Conservation (phyloP, 106 monocot genomes). For the Acanthochlamys bracteata region DNA sequence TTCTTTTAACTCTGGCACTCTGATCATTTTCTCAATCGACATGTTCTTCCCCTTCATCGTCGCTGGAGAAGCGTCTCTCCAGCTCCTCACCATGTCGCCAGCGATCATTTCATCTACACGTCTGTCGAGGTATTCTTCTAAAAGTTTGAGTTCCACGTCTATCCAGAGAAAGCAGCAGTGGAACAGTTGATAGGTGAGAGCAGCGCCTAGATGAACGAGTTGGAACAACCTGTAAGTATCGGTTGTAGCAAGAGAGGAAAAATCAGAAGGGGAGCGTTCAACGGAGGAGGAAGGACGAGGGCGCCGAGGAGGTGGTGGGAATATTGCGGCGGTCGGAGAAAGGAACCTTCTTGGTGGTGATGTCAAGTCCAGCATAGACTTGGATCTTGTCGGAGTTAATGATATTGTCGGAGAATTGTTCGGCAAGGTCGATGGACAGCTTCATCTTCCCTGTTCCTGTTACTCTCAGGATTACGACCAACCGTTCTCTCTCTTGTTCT, state of each 20-base stretch:
- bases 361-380: slow-evolving; percentile 33
- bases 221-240: slow-evolving; percentile 28
- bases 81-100: slow-evolving; percentile 38
- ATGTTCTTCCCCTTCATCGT: slow-evolving; percentile 11
- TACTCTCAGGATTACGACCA: slow-evolving; percentile 27
- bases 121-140: slow-evolving; percentile 17
- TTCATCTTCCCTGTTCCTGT: slow-evolving; percentile 31
- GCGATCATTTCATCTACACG: slow-evolving; percentile 43
- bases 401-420: slow-evolving; percentile 14
- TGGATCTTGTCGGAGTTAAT: slow-evolving; percentile 50
- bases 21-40: slow-evolving; percentile 36
- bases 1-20: slow-evolving; percentile 43
- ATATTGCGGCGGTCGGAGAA: slow-evolving; percentile 10
- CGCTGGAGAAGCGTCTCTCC: slow-evolving; percentile 12
- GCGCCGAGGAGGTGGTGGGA: slow-evolving; percentile 29
- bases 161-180: slow-evolving; percentile 43
- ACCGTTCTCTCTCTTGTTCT: slow-evolving; percentile 3
- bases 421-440: slow-evolving; percentile 30
- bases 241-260: slow-evolving; percentile 17
- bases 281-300: slow-evolving; percentile 9
- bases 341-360: slow-evolving; percentile 33
- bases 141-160: slow-evolving; percentile 21
- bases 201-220: slow-evolving; percentile 39
- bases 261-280: slow-evolving; percentile 9
- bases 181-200: neutral